Evolutionary conservation across 2,329 filamentous ascomycete genomes (phyloP), one percentile per base, ranked within the genome.

Genomic region (Lecanosticta acicola): DNA sequence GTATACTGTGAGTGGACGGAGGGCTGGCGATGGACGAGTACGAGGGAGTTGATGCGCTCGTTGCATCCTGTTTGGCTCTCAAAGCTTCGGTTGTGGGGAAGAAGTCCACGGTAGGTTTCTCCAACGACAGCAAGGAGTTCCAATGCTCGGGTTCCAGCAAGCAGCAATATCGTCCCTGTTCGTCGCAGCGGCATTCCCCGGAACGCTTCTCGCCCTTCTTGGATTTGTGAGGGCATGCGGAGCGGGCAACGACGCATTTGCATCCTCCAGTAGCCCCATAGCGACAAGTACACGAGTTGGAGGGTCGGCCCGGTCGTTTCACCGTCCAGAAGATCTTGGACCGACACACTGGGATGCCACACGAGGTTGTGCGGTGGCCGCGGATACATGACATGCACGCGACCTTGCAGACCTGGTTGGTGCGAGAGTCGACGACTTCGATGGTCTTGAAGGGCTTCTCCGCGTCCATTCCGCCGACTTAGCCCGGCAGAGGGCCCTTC

Each of bases 321-420:
- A 65, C 60, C 3, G 61, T 65, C 62, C 62, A 65, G 53, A 65
- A 63, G 26, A 64, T 48, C 48, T 65, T 64, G 35, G 49, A 55
- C 35, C 62, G 60, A 42, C 62, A 65, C 14, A 63, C 59, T n/a
- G 58, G 59, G 16, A 62, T 63, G 16, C 62, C 62, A 46, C 62
- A 65, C 9, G 59, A 59, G 13, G 60, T 65, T 16, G 62, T 64
- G 21, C 62, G 59, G 43, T 65, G 62, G 29, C 62, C 62, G 14
- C 61, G 60, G 42, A 65, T 65, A 48, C 62, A 65, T 21, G 60
- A 62, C 61, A 64, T 64, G 51, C 62, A 65, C 13, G 62, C 62
- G 33, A 65, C 55, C 47, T 65, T 65, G 53, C 61, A 63, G 26
- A 53, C 40, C 41, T 64, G 59, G 29, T 54, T 56, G 21, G 61